A percentile compares a stretch with the other conserved stretches of the same genome.
Evolutionary conservation across 2,329 filamentous ascomycete species (phyloP).

Genomic region (Blumeria graminis): DNA sequence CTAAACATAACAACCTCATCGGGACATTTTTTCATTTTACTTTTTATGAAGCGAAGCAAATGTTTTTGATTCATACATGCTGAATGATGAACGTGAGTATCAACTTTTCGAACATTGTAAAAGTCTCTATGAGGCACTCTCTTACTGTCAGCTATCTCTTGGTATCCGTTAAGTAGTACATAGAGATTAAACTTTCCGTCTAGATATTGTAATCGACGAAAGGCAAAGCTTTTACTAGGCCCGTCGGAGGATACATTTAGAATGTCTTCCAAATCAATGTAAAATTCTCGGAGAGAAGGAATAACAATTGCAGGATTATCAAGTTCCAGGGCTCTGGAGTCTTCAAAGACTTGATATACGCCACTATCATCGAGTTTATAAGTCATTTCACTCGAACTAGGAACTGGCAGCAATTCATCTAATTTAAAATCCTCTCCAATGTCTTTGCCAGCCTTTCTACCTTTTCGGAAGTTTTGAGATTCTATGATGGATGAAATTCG

Average conservation of each 20-base stretch:
- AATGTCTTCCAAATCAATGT: conserved; percentile 77
- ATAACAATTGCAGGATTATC: conserved; percentile 53
- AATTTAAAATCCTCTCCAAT: conserved; percentile 85
- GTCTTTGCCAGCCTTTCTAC: conserved; percentile 64
- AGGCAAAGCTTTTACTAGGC: conserved; percentile 91
- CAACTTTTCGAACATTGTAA: conserved; percentile 96
- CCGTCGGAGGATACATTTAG: conserved; percentile 82
- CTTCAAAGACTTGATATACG: conserved; percentile 82
- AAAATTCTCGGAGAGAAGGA: conserved; percentile 86
- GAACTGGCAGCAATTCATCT: conserved; percentile 51
- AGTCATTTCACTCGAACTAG: conserved; percentile 39
- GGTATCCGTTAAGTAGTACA: conserved; percentile 79
- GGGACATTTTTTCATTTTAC: conserved; percentile 97
- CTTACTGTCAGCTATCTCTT: conserved; percentile 94
- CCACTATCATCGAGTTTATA: conserved; percentile 64
- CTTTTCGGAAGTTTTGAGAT: conserved; percentile 26
- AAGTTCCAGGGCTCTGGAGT: conserved; percentile 31
- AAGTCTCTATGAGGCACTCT: conserved; percentile 95
- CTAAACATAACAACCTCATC: conserved; percentile 83
- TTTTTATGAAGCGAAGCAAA: conserved; percentile 93
- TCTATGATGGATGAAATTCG: conserved; percentile 16
- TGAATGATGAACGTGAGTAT: conserved; percentile 96
- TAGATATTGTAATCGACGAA: conserved; percentile 77
- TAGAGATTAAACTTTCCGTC: conserved; percentile 97
- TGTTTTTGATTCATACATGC: conserved; percentile 99